Percentiles rank a stretch among this genome's conserved stretches.
Conservation (phyloP, 73 alveolate genomes). For the Durusdinium trenchii region DNA sequence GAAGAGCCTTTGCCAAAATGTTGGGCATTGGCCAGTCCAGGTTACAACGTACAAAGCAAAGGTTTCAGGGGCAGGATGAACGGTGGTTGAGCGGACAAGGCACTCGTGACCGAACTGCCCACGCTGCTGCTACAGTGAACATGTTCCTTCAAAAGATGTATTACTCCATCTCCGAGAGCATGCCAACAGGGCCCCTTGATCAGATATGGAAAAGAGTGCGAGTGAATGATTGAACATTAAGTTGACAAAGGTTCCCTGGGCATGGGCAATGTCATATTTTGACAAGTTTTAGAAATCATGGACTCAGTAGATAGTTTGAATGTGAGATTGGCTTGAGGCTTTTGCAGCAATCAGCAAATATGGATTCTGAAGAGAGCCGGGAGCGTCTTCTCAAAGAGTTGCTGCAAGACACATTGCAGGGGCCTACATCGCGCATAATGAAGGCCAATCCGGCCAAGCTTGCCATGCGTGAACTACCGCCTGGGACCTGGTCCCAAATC, state of each 20-base stretch:
- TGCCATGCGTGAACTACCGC: neutral
- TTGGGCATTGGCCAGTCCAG: neutral
- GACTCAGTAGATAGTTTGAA: no score
- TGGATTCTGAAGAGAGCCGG: neutral
- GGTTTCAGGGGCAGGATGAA: constrained; percentile 23
- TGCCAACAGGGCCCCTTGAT: neutral
- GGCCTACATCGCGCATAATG: neutral
- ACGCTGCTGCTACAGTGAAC: neutral
- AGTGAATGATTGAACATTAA: no score
- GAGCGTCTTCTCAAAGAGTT: neutral
- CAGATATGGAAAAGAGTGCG: neutral
- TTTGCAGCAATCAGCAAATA: neutral
- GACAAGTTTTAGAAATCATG: no score
- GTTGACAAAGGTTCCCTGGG: no score
- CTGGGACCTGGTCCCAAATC: neutral
- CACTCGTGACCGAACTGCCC: neutral
- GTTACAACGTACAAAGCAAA: neutral
- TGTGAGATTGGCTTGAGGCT: neutral
- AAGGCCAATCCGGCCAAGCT: neutral
- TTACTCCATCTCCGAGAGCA: neutral
- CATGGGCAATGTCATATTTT: no score
- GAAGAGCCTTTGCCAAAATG: neutral
- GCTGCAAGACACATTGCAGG: neutral
- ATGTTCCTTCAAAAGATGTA: neutral
- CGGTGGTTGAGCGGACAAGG: neutral